Base-by-base conservation (phyloP, 179 eudicot species). In the Actinidia chinensis region DNA sequence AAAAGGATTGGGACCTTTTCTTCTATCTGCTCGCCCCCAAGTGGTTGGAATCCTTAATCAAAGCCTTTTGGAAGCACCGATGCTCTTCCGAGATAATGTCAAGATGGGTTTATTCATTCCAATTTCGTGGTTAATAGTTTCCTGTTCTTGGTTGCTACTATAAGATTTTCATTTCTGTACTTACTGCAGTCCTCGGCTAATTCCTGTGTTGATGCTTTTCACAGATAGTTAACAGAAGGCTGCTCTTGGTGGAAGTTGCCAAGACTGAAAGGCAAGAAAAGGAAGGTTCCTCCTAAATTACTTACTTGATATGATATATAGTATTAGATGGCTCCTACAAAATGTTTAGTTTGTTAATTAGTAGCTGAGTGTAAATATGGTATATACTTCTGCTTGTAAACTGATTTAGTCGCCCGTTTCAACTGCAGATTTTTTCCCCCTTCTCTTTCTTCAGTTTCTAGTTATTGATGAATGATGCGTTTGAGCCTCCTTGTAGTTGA, bases 191-290 rank as follows among this genome's bases (percentile, higher is more conserved):
- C 50, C 71, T 42, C 40, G 71, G 71, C 71, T 67, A 67, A 67
- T n/a, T 67, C 50, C 23, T 28, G 1, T 42, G 50, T 44, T 40
- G 10, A 51, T 71, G 20, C 60, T 15, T 44, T 51, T 69, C 56
- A 63, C 87, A 90, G 90, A 79, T 90, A 63, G 81, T 88, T 6
- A 17, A 76, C 18, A 86, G 93, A 52, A 80, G 83, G 36, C 42
- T 90, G 81, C 82, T 88, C 54, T 82, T 88, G 70, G 91, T 90
- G 55, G 88, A 88, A 77, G 33, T 81, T 74, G 84, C 89, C 6
- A 68, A 85, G 74, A 79, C 73, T 63, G 61, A 69, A 73, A 74
- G n/a, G 20, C 68, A 75, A 43, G 75, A 28, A 28, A 28, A 58
- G 46, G 75, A 71, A 40, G 71, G 74, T 72, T 77, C 44, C 20